Evolutionary conservation across 1,284 basidiomycete species (phyloP), one percentile per base, ranked within the genome.

Genomic region (Austroboletus niveus): DNA sequence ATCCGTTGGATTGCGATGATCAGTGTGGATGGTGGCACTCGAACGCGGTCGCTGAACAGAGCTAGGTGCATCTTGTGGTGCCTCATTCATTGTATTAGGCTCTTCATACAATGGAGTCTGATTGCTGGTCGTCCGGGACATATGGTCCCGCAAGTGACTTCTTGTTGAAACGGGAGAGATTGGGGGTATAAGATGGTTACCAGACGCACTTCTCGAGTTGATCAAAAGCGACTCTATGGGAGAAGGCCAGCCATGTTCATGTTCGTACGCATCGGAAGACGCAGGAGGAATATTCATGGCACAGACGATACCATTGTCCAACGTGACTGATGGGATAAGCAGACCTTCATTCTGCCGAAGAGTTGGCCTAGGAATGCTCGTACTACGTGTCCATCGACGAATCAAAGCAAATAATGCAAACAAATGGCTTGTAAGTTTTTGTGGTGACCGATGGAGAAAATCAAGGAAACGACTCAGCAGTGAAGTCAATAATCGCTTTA

Each of bases 31-130:
- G 5, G 46, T 34, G 29, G 42, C 15, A n/a, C 38, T 32, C n/a
- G 54, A 49, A 50, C 17, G 49, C 15, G 54, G 29, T 12, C 9
- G 53, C 40, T 48, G 36, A 38, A 44, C 27, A 29, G 5, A 29
- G 40, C 40, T 44, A 4, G 24, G 11, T 2, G 1, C 9, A 7
- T 15, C 35, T 17, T 38, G 47, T 8, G 45, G 10, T 22, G 35
- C 35, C 9, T 32, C 3, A 8, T 49, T 34, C 15, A 57, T 49
- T 4, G 38, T 38, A 41, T 3, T 11, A 14, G 60, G 64, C 31
- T 64, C 66, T 0, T 58, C 49, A 7, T 55, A 49, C 27, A 64
- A 17, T 12, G 64, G 54, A 10, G 40, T 35, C 42, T 48, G 62
- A 34, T 57, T 56, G 22, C 51, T 45, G 17, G 31, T 12, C n/a